phyloP scores from a whole-genome alignment of 768 basidiomycete genomes.

The Omphalotus guepiniiformis region DNA sequence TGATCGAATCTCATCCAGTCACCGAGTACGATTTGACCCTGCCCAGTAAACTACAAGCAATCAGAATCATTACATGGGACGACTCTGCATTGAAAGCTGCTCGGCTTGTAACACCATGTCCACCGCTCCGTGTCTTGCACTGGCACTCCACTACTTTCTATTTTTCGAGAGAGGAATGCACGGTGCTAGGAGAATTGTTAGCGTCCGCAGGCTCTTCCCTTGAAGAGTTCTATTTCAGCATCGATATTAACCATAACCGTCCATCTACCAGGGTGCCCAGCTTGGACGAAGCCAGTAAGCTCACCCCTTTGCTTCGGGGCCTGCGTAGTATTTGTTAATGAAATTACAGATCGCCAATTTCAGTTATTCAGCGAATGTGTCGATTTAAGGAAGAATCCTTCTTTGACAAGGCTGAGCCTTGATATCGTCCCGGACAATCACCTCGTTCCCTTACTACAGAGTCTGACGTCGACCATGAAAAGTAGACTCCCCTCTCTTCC shows the following conservation, averaged over 20 bases:
- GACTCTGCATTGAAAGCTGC: background rate
- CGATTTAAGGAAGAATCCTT: constrained; percentile 1
- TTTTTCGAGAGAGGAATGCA: background rate
- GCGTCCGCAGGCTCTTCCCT: constrained; percentile 4
- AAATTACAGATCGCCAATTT: constrained; percentile 4
- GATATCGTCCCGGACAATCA: constrained; percentile 2
- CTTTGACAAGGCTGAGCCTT: background rate
- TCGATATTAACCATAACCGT: constrained; percentile 2
- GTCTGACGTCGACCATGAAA: too few relatives aligned
- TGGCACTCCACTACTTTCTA: constrained; percentile 6
- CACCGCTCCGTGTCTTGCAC: constrained; percentile 3
- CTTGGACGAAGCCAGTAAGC: background rate
- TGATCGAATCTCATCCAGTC: too few relatives aligned
- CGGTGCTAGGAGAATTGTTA: background rate
- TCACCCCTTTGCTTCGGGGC: too few relatives aligned
- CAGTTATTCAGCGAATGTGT: constrained; percentile 2
- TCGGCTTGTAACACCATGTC: background rate
- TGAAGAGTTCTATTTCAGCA: background rate
- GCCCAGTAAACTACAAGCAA: background rate
- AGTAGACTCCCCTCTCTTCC: background rate
- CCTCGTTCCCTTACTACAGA: constrained; percentile 4
- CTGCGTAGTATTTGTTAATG: too few relatives aligned
- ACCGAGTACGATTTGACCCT: background rate
- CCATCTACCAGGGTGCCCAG: background rate
- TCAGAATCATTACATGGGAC: background rate